These are phyloP conservation scores for Ogataea hybrid DNA, from an alignment of 1,139 yeast genomes.

Conservation along the genomic window DNA sequence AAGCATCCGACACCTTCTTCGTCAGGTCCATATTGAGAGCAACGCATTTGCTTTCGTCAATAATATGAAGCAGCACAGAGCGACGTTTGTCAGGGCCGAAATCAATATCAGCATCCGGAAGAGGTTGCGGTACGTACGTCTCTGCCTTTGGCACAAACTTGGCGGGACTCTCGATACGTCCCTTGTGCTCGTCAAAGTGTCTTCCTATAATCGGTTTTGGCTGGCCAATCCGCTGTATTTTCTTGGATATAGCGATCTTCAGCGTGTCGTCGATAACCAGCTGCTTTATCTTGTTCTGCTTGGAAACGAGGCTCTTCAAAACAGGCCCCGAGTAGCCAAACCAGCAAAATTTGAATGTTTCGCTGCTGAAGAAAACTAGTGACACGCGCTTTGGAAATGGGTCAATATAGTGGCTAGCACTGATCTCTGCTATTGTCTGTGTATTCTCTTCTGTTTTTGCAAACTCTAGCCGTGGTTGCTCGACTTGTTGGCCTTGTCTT, in stretches of 20 bases:
- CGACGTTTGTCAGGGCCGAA: slow-evolving; percentile 38
- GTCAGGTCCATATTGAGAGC: slow-evolving; percentile 39
- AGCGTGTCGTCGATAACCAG: slow-evolving; percentile 10
- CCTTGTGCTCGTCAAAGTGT: slow-evolving; percentile 2
- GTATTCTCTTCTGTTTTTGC: slow-evolving; percentile 2
- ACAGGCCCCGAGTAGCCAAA: slow-evolving; percentile 18
- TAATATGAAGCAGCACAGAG: slow-evolving; percentile 35
- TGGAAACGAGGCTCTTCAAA: slow-evolving; percentile 6
- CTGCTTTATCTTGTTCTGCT: slow-evolving; percentile 4
- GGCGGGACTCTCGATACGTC: neutral
- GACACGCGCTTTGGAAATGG: slow-evolving; percentile 8
- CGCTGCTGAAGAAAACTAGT: slow-evolving; percentile 9
- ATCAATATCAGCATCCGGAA: slow-evolving; percentile 13
- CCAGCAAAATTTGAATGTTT: slow-evolving; percentile 16
- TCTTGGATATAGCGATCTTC: slow-evolving; percentile 4
- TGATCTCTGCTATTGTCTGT: slow-evolving; percentile 19
- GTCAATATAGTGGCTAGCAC: slow-evolving; percentile 12
- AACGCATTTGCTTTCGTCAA: slow-evolving; percentile 44
- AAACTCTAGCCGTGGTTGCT: neutral
- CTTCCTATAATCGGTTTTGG: slow-evolving; percentile 6
- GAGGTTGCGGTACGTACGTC: neutral
- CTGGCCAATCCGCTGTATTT: slow-evolving; percentile 6
- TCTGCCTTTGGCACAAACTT: slow-evolving; percentile 1
- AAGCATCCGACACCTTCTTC: slow-evolving; percentile 36
- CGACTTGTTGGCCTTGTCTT: slow-evolving; percentile 6